These are phyloP conservation scores for Lojkania enalia DNA, from an alignment of 2,329 filamentous ascomycete genomes.

Conservation along the genomic window DNA sequence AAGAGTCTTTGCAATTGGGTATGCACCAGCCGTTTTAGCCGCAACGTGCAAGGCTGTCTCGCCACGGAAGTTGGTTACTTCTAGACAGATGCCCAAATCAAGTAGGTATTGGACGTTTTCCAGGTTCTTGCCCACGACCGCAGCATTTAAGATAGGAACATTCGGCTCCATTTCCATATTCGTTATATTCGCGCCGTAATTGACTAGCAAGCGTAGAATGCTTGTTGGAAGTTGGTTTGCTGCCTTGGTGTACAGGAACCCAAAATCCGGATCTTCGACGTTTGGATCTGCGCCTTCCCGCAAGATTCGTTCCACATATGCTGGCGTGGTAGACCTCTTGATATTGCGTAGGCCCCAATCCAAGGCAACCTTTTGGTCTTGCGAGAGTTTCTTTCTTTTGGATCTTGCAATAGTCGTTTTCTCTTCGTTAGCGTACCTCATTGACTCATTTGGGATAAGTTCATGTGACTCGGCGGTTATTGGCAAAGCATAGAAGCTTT, in stretches of 20 bases:
- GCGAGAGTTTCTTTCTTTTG: constrained; percentile 28
- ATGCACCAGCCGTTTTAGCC: constrained; percentile 29
- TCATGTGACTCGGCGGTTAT: not conserved
- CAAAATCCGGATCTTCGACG: constrained; percentile 33
- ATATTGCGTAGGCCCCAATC: constrained; percentile 36
- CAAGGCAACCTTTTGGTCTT: constrained; percentile 29
- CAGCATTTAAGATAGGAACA: constrained; percentile 35
- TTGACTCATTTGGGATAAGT: constrained; percentile 7
- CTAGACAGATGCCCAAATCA: constrained; percentile 30
- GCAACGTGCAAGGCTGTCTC: constrained; percentile 40
- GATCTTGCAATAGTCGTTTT: constrained; percentile 33
- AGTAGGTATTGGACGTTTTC: constrained; percentile 32
- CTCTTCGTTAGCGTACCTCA: constrained; percentile 31
- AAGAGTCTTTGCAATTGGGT: constrained; percentile 30
- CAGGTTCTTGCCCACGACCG: constrained; percentile 29
- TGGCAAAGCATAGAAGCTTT: too few species aligned
- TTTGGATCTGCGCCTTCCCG: constrained; percentile 38
- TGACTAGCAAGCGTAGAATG: constrained; percentile 28
- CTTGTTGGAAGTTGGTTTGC: constrained; percentile 31
- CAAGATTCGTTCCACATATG: constrained; percentile 33
- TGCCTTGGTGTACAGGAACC: constrained; percentile 33
- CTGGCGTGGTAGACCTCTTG: constrained; percentile 22
- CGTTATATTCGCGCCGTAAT: constrained; percentile 37
- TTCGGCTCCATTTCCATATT: constrained; percentile 21
- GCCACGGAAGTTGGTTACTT: constrained; percentile 27